phyloP scores from a whole-genome alignment of 2,329 filamentous ascomycete species.

The Scleromitrula shiraiana region DNA sequence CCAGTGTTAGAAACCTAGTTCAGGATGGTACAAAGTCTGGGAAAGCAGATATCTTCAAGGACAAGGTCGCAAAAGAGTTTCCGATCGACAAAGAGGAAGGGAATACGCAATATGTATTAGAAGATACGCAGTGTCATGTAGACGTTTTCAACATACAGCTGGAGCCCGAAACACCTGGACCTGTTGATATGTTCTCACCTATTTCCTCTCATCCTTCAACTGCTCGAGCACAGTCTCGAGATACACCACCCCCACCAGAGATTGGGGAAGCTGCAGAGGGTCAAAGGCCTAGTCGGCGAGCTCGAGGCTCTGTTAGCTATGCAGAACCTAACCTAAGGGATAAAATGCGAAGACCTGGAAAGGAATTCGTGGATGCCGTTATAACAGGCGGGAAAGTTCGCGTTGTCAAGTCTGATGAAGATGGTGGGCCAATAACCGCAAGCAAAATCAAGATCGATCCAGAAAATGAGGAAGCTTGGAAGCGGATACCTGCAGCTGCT shows the following conservation, averaged over 20 bases:
- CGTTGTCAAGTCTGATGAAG: constrained; percentile 20
- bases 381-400: constrained; percentile 48
- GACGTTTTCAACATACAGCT: constrained; percentile 28
- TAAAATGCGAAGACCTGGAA: constrained; percentile 77
- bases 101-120: neutral
- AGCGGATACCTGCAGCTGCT: constrained; percentile 19
- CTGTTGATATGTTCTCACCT: constrained; percentile 38
- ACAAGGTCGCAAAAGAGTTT: constrained; percentile 16
- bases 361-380: constrained; percentile 68
- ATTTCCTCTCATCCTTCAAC: constrained; percentile 41
- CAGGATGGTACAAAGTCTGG: constrained; percentile 33
- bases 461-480: constrained; percentile 27
- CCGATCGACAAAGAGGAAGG: neutral
- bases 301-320: constrained; percentile 65
- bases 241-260: constrained; percentile 53
- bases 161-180: constrained; percentile 32
- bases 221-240: constrained; percentile 30
- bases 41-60: constrained; percentile 32
- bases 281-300: constrained; percentile 58
- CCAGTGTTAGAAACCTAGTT: constrained; percentile 28
- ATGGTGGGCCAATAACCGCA: constrained; percentile 1
- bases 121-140: neutral
- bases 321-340: constrained; percentile 72
- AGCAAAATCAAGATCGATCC: constrained; percentile 25
- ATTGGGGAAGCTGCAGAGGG: constrained; percentile 48